Conservation (phyloP, 805 yeast genomes). For the Wickerhamomyces queroliae region DNA sequence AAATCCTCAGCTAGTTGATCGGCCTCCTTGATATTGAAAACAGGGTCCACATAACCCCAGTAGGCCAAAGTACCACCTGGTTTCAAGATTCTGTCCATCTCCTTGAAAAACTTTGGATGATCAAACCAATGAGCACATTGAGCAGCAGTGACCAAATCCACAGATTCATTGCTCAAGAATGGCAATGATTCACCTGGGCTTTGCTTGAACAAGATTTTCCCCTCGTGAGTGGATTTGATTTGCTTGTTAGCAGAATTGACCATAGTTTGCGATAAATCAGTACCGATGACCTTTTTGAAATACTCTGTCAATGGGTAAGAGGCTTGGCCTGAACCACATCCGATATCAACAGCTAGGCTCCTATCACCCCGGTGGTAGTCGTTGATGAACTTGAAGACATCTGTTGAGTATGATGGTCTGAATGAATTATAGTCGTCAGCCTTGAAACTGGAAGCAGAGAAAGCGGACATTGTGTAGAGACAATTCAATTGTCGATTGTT, state of each 20-base stretch:
- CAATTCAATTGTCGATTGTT: too few relatives aligned
- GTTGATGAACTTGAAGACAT: constrained; percentile 37
- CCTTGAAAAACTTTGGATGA: constrained; percentile 44
- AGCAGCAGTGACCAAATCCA: constrained; percentile 72
- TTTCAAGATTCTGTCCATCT: constrained; percentile 43
- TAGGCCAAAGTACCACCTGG: constrained; percentile 65
- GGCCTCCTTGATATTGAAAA: constrained; percentile 48
- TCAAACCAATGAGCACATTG: constrained; percentile 88
- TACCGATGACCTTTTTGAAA: constrained; percentile 51
- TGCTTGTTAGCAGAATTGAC: constrained; percentile 35
- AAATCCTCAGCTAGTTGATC: constrained; percentile 48
- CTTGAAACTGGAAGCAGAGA: constrained; percentile 45
- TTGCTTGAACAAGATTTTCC: constrained; percentile 12
- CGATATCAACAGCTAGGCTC: constrained; percentile 55
- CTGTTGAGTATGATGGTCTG: constrained; percentile 62
- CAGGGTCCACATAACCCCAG: constrained; percentile 79
- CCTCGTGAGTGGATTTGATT: constrained; percentile 8
- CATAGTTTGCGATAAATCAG: constrained; percentile 59
- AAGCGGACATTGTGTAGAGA: constrained; percentile 66
- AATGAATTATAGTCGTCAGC: constrained; percentile 47
- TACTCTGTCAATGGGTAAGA: constrained; percentile 41
- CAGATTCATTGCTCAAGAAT: constrained; percentile 30
- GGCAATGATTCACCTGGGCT: constrained; percentile 20
- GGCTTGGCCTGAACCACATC: constrained; percentile 80
- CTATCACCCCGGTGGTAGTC: constrained; percentile 35